These are phyloP conservation scores for Beta macrorhiza DNA, from an alignment of 179 eudicot species.

Conservation along the genomic window DNA sequence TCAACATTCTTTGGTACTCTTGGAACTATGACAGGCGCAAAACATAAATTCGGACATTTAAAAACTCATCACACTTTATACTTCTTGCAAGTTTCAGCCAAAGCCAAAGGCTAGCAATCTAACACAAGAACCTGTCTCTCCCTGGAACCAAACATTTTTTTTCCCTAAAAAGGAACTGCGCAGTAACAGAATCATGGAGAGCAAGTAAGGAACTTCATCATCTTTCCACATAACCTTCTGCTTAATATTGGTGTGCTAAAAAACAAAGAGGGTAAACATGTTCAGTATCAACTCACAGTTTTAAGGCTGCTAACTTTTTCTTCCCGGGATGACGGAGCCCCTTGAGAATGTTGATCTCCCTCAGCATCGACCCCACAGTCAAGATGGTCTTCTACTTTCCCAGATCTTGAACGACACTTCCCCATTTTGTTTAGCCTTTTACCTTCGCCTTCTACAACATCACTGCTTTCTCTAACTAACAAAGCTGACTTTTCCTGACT, in stretches of 20 bases:
- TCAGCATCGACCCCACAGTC: conserved; percentile 83
- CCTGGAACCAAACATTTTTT: neutral
- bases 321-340: conserved; percentile 75
- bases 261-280: neutral
- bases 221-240: neutral
- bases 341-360: conserved; percentile 84
- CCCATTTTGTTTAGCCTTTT: conserved; percentile 61
- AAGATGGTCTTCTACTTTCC: conserved; percentile 64
- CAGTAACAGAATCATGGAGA: neutral
- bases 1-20: neutral
- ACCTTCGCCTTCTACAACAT: conserved; percentile 55
- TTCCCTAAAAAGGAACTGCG: neutral
- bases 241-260: neutral
- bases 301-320: conserved; percentile 98
- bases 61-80: neutral
- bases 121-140: neutral
- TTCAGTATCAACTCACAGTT: conserved; percentile 59
- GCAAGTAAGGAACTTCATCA: neutral
- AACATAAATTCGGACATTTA: neutral
- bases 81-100: neutral
- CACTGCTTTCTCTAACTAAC: conserved; percentile 34
- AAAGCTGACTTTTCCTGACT: conserved; percentile 30
- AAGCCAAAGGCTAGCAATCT: neutral
- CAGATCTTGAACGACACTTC: conserved; percentile 62
- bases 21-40: neutral